A percentile compares a stretch with the other conserved stretches of the same genome.
Conservation (phyloP, 495 filamentous ascomycete species). For the Durotheca rogersii region DNA sequence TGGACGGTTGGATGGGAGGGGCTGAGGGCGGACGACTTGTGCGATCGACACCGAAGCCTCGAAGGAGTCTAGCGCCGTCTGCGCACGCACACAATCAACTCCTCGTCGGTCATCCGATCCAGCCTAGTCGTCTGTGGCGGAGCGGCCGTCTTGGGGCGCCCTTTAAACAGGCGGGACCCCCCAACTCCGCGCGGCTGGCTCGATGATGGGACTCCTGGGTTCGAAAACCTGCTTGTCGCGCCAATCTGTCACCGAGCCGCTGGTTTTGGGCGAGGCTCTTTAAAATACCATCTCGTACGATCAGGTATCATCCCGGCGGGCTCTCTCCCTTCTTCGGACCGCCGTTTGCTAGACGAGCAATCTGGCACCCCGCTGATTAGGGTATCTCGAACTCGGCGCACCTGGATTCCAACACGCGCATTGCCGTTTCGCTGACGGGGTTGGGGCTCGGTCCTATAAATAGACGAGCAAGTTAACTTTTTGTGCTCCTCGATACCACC, state of each 20-base stretch:
- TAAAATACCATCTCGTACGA: no score
- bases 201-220: constrained; percentile 15
- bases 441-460: constrained; percentile 10
- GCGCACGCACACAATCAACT: constrained; percentile 1
- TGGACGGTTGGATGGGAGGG: no score
- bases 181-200: no score
- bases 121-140: constrained; percentile 34
- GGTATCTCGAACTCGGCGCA: background rate
- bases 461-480: constrained; percentile 7
- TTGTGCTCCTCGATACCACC: constrained; percentile 8
- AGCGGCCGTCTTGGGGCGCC: constrained; percentile 7
- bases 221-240: constrained; percentile 1
- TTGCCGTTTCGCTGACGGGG: no score
- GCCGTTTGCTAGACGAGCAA: constrained; percentile 26
- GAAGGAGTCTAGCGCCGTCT: constrained; percentile 18
- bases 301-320: constrained; percentile 13
- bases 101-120: constrained; percentile 30
- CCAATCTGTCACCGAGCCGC: constrained; percentile 24
- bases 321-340: constrained; percentile 1
- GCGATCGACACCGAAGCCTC: constrained; percentile 32
- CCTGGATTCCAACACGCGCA: no score
- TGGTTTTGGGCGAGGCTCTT: constrained; percentile 10
- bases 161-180: constrained; percentile 17
- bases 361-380: constrained; percentile 7
- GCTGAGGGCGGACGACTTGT: no score